These are phyloP conservation scores for Golubevia sp. DNA, from an alignment of 1,284 basidiomycete species.

Conservation along the genomic window DNA sequence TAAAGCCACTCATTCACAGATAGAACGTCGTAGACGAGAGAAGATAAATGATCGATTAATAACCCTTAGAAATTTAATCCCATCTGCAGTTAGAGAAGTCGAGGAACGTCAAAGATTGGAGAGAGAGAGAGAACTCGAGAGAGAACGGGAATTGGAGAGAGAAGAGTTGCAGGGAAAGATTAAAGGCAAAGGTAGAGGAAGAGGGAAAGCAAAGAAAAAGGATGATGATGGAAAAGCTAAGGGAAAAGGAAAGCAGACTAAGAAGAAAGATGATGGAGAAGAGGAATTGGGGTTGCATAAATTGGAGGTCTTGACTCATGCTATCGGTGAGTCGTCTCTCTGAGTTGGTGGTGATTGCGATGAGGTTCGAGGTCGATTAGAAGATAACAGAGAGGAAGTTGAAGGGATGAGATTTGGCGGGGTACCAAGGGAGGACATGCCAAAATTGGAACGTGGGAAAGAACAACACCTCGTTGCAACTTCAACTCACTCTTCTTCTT, in stretches of 20 bases:
- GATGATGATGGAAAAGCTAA: conserved; percentile 48
- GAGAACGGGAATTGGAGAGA: conserved; percentile 4
- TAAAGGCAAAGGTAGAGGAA: conserved; percentile 28
- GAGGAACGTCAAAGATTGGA: conserved; percentile 31
- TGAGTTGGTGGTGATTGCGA: too few relatives aligned
- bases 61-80: conserved; percentile 18
- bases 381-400: too few relatives aligned
- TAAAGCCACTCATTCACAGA: conserved; percentile 32
- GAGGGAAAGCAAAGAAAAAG: too few relatives aligned
- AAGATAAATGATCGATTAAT: conserved; percentile 26
- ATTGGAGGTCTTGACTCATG: conserved; percentile 46
- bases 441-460: too few relatives aligned
- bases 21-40: conserved; percentile 18
- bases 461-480: too few relatives aligned
- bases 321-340: conserved; percentile 15
- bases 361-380: too few relatives aligned
- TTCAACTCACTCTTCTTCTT: too few relatives aligned
- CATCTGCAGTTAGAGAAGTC: conserved; percentile 28
- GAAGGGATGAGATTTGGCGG: neutral
- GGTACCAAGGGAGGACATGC: too few relatives aligned
- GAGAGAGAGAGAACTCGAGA: conserved; percentile 36
- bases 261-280: conserved; percentile 14
- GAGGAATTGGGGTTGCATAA: conserved; percentile 49
- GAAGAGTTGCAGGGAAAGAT: conserved; percentile 4
- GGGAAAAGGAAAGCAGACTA: conserved; percentile 32